A percentile compares a stretch with the other conserved stretches of the same genome.
Evolutionary conservation across 1,284 basidiomycete genomes (phyloP).

Genomic region (Cystobasidiaceae sp.): DNA sequence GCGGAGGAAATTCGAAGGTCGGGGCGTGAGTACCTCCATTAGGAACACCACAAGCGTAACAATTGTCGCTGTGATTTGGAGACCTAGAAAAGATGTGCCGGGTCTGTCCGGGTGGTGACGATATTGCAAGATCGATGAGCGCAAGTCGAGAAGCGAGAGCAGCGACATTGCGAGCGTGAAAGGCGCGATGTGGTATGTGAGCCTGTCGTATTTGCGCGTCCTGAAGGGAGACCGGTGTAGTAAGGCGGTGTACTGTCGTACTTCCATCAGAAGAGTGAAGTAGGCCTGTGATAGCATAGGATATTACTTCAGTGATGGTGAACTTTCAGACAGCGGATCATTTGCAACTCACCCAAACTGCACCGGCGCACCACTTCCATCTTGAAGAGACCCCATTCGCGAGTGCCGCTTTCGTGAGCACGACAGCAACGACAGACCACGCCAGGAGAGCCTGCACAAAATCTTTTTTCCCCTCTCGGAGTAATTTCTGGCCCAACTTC

Average conservation of each 20-base stretch:
- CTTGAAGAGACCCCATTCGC: not conserved
- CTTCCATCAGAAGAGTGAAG: conserved; percentile 32
- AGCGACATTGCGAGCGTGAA: conserved; percentile 45
- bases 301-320: not conserved
- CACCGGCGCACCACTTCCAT: conserved; percentile 9
- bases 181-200: conserved; percentile 43
- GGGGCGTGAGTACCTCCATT: conserved; percentile 46
- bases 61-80: conserved; percentile 40
- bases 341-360: conserved; percentile 9
- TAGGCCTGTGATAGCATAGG: conserved; percentile 21
- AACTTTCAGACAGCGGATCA: not conserved
- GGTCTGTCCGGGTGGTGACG: conserved; percentile 5
- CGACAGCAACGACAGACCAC: conserved; percentile 7
- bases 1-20: conserved; percentile 34
- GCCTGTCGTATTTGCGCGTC: conserved; percentile 32
- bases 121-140: conserved; percentile 40
- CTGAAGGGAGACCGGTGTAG: conserved; percentile 32
- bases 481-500: not conserved
- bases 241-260: conserved; percentile 32
- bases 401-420: conserved; percentile 1
- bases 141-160: conserved; percentile 45
- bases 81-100: not conserved
- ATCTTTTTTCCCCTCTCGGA: conserved; percentile 24
- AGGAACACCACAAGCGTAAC: conserved; percentile 45
- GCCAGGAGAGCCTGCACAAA: conserved; percentile 23